These are phyloP conservation scores for Trichoderma koningiopsis DNA, from an alignment of 2,329 filamentous ascomycete genomes.

Conservation along the genomic window DNA sequence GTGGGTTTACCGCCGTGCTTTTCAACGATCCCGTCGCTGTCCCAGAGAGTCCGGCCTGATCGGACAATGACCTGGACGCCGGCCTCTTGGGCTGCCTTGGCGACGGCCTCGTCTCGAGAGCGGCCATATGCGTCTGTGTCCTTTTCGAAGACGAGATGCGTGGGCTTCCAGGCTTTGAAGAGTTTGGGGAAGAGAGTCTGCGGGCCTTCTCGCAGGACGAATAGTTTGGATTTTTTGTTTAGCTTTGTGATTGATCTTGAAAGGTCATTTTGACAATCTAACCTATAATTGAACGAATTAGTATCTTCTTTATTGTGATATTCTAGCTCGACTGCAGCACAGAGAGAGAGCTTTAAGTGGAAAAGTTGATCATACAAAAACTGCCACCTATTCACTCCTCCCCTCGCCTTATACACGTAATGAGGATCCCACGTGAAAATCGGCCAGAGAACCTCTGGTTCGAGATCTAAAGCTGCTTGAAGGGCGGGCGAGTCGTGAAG, in stretches of 20 bases:
- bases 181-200: constrained; percentile 72
- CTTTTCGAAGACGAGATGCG: constrained; percentile 77
- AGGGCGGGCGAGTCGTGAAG: constrained; percentile 77
- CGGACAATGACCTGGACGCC: constrained; percentile 69
- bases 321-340: background rate
- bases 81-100: constrained; percentile 60
- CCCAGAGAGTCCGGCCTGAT: constrained; percentile 70
- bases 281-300: constrained; percentile 41
- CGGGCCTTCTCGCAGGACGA: constrained; percentile 71
- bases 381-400: constrained; percentile 73
- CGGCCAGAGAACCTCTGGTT: constrained; percentile 69
- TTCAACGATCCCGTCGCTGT: constrained; percentile 69
- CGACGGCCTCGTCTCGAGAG: constrained; percentile 62
- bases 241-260: constrained; percentile 66
- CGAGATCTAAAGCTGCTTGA: constrained; percentile 68
- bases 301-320: background rate
- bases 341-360: too few relatives aligned
- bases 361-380: constrained; percentile 56
- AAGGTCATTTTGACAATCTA: constrained; percentile 74
- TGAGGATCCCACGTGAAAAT: constrained; percentile 82
- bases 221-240: constrained; percentile 71
- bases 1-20: constrained; percentile 69
- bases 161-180: constrained; percentile 72
- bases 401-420: constrained; percentile 72
- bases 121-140: constrained; percentile 74